Percentiles rank a stretch among this genome's conserved stretches.
Evolutionary conservation across 2,329 filamentous ascomycete species (phyloP).

Genomic region (Pseudogymnoascus sp.): DNA sequence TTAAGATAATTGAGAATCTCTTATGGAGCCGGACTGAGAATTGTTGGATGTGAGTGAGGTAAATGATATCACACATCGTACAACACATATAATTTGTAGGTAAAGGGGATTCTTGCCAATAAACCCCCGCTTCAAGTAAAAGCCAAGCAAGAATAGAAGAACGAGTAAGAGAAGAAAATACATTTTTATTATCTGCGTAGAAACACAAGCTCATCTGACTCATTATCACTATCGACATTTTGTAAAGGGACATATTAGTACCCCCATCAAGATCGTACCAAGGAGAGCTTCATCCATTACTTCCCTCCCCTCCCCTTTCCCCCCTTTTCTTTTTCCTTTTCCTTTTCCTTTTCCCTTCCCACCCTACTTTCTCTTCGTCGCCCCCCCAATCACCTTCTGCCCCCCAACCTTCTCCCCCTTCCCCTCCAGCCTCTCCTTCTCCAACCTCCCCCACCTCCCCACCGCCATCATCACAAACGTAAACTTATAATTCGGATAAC

Average conservation of each 20-base stretch:
- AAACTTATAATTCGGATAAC: constrained; percentile 98
- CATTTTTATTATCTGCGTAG: not conserved
- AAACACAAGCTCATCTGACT: not conserved
- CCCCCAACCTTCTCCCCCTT: not conserved
- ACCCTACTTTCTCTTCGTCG: not conserved
- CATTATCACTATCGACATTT: not conserved
- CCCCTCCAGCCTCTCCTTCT: constrained; percentile 41
- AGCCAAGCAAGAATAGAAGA: not conserved
- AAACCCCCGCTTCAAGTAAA: not conserved
- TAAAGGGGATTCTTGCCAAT: too few relatives aligned
- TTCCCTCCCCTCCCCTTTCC: not conserved
- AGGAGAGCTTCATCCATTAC: not conserved
- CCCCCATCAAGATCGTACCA: not conserved
- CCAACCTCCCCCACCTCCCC: constrained; percentile 60
- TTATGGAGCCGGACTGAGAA: too few relatives aligned
- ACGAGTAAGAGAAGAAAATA: not conserved
- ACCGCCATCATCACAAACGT: constrained; percentile 89
- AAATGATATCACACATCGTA: not conserved
- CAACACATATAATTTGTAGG: too few relatives aligned
- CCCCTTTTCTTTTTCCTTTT: not conserved
- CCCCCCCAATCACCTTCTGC: not conserved
- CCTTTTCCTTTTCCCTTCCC: not conserved
- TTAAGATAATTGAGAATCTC: too few relatives aligned
- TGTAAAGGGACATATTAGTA: not conserved
- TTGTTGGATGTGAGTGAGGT: not conserved